A percentile compares a stretch with the other conserved stretches of the same genome.
phyloP scores from a whole-genome alignment of 2,329 filamentous ascomycete species.

The Pestalotiopsis sp. region DNA sequence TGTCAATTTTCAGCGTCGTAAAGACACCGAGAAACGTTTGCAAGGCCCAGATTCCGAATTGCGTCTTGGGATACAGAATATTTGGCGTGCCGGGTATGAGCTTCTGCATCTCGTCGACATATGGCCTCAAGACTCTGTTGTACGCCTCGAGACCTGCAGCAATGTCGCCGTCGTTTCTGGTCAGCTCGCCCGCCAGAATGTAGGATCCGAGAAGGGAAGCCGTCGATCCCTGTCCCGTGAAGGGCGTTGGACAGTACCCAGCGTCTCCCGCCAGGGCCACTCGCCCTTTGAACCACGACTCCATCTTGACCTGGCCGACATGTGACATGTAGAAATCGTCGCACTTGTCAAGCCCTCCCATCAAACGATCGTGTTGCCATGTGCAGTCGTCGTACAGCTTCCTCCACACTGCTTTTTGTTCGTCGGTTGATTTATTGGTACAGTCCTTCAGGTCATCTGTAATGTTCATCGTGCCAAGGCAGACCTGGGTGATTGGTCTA shows the following conservation, averaged over 20 bases:
- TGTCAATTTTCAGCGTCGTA: constrained; percentile 23
- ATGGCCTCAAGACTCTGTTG: constrained; percentile 44
- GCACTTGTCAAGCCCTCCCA: constrained; percentile 20
- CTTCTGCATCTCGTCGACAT: constrained; percentile 43
- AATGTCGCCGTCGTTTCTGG: constrained; percentile 29
- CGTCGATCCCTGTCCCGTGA: constrained; percentile 55
- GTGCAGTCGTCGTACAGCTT: constrained; percentile 33
- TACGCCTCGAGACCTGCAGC: constrained; percentile 41
- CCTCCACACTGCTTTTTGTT: constrained; percentile 24
- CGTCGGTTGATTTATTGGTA: constrained; percentile 16
- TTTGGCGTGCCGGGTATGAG: constrained; percentile 20
- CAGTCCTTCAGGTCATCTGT: constrained; percentile 12
- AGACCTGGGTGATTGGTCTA: constrained; percentile 34
- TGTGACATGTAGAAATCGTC: constrained; percentile 49
- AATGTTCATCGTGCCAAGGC: constrained; percentile 28
- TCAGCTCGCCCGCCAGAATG: constrained; percentile 56
- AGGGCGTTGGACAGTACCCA: constrained; percentile 47
- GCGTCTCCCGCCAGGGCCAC: constrained; percentile 58
- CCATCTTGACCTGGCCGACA: constrained; percentile 46
- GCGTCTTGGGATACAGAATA: constrained; percentile 20
- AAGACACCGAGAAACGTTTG: constrained; percentile 27
- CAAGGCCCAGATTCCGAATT: constrained; percentile 26
- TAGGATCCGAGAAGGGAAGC: constrained; percentile 53
- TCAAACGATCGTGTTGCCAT: constrained; percentile 20
- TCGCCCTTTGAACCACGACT: constrained; percentile 45